Base-by-base conservation (phyloP, 345 rosid genomes). In the Populus deltoides region DNA sequence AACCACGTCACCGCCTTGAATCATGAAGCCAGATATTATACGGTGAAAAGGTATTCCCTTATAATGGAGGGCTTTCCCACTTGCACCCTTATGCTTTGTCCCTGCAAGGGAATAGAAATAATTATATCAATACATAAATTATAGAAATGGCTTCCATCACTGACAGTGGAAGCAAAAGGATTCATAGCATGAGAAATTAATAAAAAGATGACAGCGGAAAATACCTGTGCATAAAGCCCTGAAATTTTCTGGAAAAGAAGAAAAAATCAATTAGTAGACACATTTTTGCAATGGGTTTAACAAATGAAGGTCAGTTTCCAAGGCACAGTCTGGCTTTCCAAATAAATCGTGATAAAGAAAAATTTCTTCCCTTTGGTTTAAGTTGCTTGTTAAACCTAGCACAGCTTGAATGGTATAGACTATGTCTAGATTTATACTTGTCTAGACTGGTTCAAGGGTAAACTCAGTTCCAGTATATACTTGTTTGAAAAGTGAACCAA, bases 171-270 rank as follows among this genome's bases (percentile, higher is more conserved):
- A 18, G 51, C 79, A 24, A 77, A 33, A 31, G 47, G 45, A 47
- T 61, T 22, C 11, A 75, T 6, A 72, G 70, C 43, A 72, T 31
- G 36, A n/a, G 43, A 70, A 74, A n/a, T 9, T 1, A 73, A 65
- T 66, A 45, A 66, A 43, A 57, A 25, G 73, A 78, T 27, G 69
- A 47, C 59, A 61, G 12, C 17, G 18, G 45, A 70, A 88, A 47
- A 79, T 88, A 95, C 98, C 98, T 87, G 97, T 93, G 90, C 97
- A 96, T 86, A 93, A 84, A 41, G 97, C 92, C 88, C 98, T 89
- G 88, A 96, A 96, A 87, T 96, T 96, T 87, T 89, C 99, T 96
- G 97, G 85, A 86, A 47, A 78, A 82, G 20, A 24, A 77, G 18
- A 80, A 61, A 33, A 78, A 49, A 31, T 15, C 6, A 25, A 61